Conservation (phyloP, 306 rosid species). For the Senna tora region DNA sequence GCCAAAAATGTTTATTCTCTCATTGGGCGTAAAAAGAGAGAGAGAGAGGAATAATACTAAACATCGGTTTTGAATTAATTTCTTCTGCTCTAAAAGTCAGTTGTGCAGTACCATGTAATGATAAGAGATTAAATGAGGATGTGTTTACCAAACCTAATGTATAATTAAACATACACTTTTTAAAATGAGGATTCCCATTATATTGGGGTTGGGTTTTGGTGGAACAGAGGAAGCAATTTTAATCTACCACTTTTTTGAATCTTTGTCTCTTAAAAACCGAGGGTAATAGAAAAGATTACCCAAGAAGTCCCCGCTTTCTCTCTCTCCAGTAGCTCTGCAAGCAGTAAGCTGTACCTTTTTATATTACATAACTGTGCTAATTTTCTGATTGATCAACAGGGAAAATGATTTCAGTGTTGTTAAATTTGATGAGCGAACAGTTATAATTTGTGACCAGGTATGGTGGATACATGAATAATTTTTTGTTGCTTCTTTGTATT, state of each 20-base stretch:
- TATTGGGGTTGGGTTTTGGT: neutral
- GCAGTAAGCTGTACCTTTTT: constrained; percentile 2
- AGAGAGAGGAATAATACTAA: neutral
- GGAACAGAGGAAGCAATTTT: neutral
- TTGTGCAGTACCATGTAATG: constrained; percentile 10
- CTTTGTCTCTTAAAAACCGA: neutral
- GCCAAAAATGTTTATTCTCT: neutral
- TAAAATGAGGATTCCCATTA: neutral
- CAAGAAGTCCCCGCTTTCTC: neutral
- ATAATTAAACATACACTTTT: neutral
- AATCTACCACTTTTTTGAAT: neutral
- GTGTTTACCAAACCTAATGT: constrained; percentile 3
- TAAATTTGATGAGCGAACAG: constrained; percentile 85
- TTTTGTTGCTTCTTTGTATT: constrained; percentile 2
- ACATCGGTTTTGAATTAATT: neutral
- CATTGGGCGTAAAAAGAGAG: neutral
- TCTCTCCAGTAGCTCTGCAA: neutral
- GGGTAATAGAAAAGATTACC: neutral
- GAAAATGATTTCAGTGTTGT: constrained; percentile 84
- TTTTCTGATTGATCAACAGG: constrained; percentile 50
- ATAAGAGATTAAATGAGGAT: constrained; percentile 23
- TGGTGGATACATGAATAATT: constrained; percentile 31
- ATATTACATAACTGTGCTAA: neutral
- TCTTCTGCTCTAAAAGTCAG: constrained; percentile 5
- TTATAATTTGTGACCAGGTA: constrained; percentile 94